A percentile compares a stretch with the other conserved stretches of the same genome.
phyloP scores from a whole-genome alignment of 1,284 basidiomycete species.

The Stereum hirsutum region DNA sequence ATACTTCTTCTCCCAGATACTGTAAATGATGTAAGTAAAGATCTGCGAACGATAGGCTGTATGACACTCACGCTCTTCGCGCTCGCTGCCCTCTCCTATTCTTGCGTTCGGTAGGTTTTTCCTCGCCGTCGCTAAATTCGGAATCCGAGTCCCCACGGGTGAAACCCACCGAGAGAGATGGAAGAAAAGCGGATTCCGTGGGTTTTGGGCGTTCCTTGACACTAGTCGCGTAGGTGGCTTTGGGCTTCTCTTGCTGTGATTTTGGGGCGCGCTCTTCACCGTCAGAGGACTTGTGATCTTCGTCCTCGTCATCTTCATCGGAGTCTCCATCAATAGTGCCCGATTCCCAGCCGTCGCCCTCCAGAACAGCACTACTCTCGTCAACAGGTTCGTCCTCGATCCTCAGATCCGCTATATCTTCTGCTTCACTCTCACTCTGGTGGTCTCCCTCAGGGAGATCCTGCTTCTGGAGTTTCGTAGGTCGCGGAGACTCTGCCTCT shows the following conservation, averaged over 20 bases:
- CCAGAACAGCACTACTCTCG: constrained; percentile 13
- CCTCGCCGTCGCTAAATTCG: constrained; percentile 68
- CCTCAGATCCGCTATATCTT: not conserved
- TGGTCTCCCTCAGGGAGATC: no score
- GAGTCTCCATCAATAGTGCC: constrained; percentile 23
- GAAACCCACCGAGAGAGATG: constrained; percentile 82
- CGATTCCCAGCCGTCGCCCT: constrained; percentile 31
- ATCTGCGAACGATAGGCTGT: constrained; percentile 5
- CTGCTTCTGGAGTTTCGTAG: no score
- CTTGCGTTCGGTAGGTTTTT: constrained; percentile 45
- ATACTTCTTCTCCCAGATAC: constrained; percentile 97
- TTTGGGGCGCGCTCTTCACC: constrained; percentile 2
- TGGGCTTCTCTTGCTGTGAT: constrained; percentile 11
- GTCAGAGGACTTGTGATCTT: constrained; percentile 4
- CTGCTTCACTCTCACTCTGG: no score
- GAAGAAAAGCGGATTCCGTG: constrained; percentile 76
- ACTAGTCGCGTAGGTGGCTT: constrained; percentile 9
- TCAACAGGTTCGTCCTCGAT: constrained; percentile 13
- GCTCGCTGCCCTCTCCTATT: constrained; percentile 91
- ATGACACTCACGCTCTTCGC: constrained; percentile 71
- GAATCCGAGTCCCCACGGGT: constrained; percentile 72
- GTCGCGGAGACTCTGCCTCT: constrained; percentile 7
- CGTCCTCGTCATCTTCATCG: constrained; percentile 12
- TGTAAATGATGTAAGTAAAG: constrained; percentile 22
- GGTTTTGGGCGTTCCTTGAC: constrained; percentile 11